Conservation (phyloP, 164 flowering plant genomes). For the Magnolia changhungtana region DNA sequence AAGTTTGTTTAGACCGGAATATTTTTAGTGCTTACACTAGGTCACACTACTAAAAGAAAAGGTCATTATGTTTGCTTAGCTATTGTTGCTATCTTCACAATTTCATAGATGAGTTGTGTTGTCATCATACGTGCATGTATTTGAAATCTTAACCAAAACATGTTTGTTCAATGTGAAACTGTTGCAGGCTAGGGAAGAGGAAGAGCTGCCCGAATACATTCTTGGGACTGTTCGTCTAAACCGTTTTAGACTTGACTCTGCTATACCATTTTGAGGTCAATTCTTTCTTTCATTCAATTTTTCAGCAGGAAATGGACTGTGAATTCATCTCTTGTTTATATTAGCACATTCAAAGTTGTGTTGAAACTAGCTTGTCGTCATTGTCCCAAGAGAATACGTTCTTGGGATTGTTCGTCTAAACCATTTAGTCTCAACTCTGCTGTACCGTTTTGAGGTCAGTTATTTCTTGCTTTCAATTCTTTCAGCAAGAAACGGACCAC, state of each 20-base stretch:
- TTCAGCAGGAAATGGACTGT: background rate
- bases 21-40: too few species aligned
- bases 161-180: background rate
- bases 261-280: slow-evolving; percentile 30
- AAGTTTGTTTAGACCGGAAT: too few species aligned
- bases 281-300: background rate
- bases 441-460: slow-evolving; percentile 18
- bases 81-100: too few species aligned
- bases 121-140: too few species aligned
- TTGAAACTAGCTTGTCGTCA: too few species aligned
- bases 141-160: background rate
- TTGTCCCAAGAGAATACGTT: slow-evolving; percentile 44
- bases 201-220: slow-evolving; percentile 84
- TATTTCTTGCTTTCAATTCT: background rate
- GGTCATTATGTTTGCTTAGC: too few species aligned
- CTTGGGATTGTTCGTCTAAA: slow-evolving; percentile 86
- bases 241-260: slow-evolving; percentile 65
- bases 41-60: too few species aligned
- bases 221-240: slow-evolving; percentile 88
- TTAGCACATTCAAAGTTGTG: too few species aligned
- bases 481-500: background rate
- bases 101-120: too few species aligned
- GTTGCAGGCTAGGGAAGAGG: slow-evolving; percentile 81
- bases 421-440: slow-evolving; percentile 69
- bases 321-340: background rate